phyloP scores from a whole-genome alignment of 352 stramenopile species.

The Thraustochytrium aureum region DNA sequence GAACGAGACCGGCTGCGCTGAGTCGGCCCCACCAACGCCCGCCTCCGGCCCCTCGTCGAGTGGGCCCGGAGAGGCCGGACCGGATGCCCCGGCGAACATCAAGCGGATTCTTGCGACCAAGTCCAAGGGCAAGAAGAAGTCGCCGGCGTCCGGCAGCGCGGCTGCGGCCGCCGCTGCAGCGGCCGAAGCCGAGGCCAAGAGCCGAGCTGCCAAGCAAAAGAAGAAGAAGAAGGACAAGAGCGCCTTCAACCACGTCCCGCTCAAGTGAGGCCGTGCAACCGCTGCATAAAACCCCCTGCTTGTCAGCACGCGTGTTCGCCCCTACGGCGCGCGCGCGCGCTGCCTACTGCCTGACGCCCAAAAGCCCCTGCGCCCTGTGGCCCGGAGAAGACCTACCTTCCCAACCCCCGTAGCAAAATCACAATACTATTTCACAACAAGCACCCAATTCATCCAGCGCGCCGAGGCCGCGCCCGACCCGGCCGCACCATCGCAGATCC shows the following conservation, averaged over 20 bases:
- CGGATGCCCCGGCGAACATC: slow-evolving; percentile 14
- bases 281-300: not conserved
- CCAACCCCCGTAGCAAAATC: not conserved
- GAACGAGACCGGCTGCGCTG: not conserved
- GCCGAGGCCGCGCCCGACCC: not conserved
- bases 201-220: slow-evolving; percentile 26
- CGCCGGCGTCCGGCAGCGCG: not conserved
- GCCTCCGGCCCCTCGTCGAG: not conserved
- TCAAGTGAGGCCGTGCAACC: not conserved
- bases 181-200: slow-evolving; percentile 11
- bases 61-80: not conserved
- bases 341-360: not conserved
- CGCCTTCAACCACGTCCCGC: slow-evolving; percentile 11
- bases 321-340: not conserved
- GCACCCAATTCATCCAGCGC: not conserved
- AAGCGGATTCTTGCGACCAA: slow-evolving; percentile 12
- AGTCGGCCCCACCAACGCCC: not conserved
- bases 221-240: slow-evolving; percentile 53
- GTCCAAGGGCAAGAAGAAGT: slow-evolving; percentile 26
- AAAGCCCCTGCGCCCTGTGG: not conserved
- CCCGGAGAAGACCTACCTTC: not conserved
- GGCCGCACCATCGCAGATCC: slow-evolving; percentile 12
- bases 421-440: not conserved
- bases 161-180: not conserved
- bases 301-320: not conserved